These are phyloP conservation scores for Penicillium parvum DNA, from an alignment of 495 filamentous ascomycete species.

Conservation along the genomic window DNA sequence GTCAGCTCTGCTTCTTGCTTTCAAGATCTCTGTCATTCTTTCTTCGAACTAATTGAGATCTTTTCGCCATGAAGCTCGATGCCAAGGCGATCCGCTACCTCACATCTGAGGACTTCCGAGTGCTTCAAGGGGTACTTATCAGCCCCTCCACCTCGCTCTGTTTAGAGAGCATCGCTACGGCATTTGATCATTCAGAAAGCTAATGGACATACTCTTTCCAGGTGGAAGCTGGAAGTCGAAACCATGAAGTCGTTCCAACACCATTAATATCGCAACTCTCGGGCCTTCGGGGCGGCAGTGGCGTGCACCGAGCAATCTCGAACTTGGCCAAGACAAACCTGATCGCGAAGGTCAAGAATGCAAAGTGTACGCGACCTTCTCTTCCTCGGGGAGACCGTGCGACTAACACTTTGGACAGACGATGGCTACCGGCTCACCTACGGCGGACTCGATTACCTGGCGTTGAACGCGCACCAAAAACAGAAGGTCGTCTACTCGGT, in stretches of 20 bases:
- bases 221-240: slow-evolving; percentile 90
- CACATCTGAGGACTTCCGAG: slow-evolving; percentile 86
- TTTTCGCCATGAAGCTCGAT: slow-evolving; percentile 77
- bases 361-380: slow-evolving; percentile 57
- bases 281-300: slow-evolving; percentile 72
- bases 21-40: not conserved
- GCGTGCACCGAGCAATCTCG: slow-evolving; percentile 84
- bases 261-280: slow-evolving; percentile 80
- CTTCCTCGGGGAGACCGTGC: too few species aligned
- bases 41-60: not conserved
- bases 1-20: slow-evolving; percentile 4
- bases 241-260: slow-evolving; percentile 95
- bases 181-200: slow-evolving; percentile 16
- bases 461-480: slow-evolving; percentile 81
- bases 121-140: slow-evolving; percentile 75
- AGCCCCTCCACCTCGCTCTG: slow-evolving; percentile 22
- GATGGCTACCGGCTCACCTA: slow-evolving; percentile 97
- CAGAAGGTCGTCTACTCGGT: slow-evolving; percentile 78
- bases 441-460: slow-evolving; percentile 94
- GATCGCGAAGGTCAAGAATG: slow-evolving; percentile 89
- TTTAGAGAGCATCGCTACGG: not conserved
- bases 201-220: slow-evolving; percentile 38
- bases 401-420: too few species aligned
- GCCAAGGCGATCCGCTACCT: slow-evolving; percentile 89
- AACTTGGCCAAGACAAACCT: slow-evolving; percentile 87